Base-by-base conservation (phyloP, 805 yeast genomes). In the Ogataea nonfermentans region DNA sequence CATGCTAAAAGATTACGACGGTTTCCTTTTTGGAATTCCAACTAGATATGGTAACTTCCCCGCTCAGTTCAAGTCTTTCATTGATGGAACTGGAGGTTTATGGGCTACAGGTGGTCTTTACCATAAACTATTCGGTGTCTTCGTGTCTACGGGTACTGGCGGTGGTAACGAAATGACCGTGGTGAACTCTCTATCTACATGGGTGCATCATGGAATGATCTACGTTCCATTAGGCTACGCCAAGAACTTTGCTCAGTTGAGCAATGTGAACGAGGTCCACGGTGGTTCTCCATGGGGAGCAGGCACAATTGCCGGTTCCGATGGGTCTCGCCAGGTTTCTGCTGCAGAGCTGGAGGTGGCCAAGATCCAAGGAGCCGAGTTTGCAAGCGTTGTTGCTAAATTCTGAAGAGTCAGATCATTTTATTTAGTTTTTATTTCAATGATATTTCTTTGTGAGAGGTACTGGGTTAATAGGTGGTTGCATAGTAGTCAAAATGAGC, bases 261-360 rank as follows among this genome's bases (percentile, higher is more conserved):
- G 84, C 29, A 71, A 70, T 63, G 55, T 81, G 30, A 75, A 71
- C 3, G 88, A 84, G 66, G 71, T 78, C 35, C 95, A 83, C 59
- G 95, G 95, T 49, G 85, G 84, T 40, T 76, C 89, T 15, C 77
- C 95, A 32, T 87, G 89, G 88, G 95, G 95, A 61, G 84, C 95
- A 24, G 95, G 95, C 51, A 67, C 85, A 26, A 69, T 73, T 55
- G 89, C 95, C 22, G 85, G 79, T 35, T 69, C 73, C 36, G 91
- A 83, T 57, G 95, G 95, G 35, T 74, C 84, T 6, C 78, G 95
- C 68, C 67, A 69, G 52, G 83, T 88, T 24, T 53, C 79, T 29
- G 72, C 67, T 13, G 66, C 82, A 42, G 95, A 87, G 63, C 65
- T 73, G 59, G 71, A 73, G 52, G 61, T 85, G 44, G 91, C 88